phyloP scores from a whole-genome alignment of 2,329 filamentous ascomycete species.

The Ilyonectria destructans region DNA sequence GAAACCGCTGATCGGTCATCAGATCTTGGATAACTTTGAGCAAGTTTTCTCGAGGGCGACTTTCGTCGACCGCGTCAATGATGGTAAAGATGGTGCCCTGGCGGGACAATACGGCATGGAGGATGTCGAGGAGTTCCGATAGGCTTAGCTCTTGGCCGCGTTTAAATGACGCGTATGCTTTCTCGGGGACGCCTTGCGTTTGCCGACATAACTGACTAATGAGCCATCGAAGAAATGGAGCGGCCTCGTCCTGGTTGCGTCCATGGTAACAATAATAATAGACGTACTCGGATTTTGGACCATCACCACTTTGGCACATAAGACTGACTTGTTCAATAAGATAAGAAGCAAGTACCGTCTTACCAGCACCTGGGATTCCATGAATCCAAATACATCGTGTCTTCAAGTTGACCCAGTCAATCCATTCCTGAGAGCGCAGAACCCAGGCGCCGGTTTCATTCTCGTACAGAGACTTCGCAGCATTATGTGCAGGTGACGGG shows the following conservation, averaged over 20 bases:
- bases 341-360: slow-evolving; percentile 9
- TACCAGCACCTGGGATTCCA: slow-evolving; percentile 16
- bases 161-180: neutral
- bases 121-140: neutral
- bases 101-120: neutral
- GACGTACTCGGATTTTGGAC: neutral
- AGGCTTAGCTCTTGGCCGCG: neutral
- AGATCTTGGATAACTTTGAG: slow-evolving; percentile 4
- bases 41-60: neutral
- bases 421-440: neutral
- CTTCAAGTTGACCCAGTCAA: slow-evolving; percentile 6
- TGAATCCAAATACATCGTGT: slow-evolving; percentile 17
- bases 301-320: neutral
- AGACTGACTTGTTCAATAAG: slow-evolving; percentile 3
- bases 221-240: slow-evolving; percentile 7
- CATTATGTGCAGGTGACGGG: slow-evolving; percentile 4
- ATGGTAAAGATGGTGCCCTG: neutral
- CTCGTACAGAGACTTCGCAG: neutral
- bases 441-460: neutral
- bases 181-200: neutral
- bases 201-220: slow-evolving; percentile 10
- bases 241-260: slow-evolving; percentile 11
- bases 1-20: neutral
- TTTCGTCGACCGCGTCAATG: slow-evolving; percentile 16
- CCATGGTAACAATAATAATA: slow-evolving; percentile 23